These are phyloP conservation scores for Skeletonema potamos DNA, from an alignment of 108 stramenopile species.

Conservation along the genomic window DNA sequence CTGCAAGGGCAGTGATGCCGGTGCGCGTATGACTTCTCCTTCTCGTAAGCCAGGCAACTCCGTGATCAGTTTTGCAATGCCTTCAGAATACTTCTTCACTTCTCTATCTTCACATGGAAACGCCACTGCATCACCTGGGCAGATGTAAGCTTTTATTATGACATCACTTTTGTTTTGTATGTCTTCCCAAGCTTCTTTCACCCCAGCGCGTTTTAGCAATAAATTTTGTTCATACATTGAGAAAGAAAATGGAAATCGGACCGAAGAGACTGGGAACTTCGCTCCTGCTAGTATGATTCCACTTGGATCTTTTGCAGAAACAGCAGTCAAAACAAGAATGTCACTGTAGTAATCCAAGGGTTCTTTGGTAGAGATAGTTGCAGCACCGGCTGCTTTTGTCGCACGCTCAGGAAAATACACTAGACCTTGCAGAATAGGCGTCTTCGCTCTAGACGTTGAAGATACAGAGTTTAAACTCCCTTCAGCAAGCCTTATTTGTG, in stretches of 20 bases:
- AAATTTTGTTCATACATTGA: constrained; percentile 48
- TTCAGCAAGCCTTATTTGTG: constrained; percentile 15
- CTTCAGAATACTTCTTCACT: constrained; percentile 29
- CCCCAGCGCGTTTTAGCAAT: constrained; percentile 8
- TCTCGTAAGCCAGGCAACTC: constrained; percentile 38
- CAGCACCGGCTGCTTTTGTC: background rate
- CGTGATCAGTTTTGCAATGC: constrained; percentile 41
- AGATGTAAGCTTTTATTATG: constrained; percentile 35
- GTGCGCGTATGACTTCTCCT: constrained; percentile 38
- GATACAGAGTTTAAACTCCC: background rate
- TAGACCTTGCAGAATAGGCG: constrained; percentile 43
- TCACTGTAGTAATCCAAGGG: constrained; percentile 27
- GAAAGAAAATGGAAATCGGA: constrained; percentile 44
- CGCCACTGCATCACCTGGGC: constrained; percentile 28
- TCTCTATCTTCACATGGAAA: constrained; percentile 44
- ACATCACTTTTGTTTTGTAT: constrained; percentile 19
- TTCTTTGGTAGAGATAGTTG: background rate
- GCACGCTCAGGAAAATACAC: constrained; percentile 38
- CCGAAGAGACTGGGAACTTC: constrained; percentile 33
- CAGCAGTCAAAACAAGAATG: constrained; percentile 43
- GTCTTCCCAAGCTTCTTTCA: constrained; percentile 17
- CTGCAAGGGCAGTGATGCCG: constrained; percentile 47
- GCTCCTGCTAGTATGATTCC: constrained; percentile 46
- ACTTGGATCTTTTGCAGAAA: constrained; percentile 23
- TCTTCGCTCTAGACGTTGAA: background rate